Base-by-base conservation (phyloP, 768 basidiomycete genomes). In the Mycena albidolilacea region DNA sequence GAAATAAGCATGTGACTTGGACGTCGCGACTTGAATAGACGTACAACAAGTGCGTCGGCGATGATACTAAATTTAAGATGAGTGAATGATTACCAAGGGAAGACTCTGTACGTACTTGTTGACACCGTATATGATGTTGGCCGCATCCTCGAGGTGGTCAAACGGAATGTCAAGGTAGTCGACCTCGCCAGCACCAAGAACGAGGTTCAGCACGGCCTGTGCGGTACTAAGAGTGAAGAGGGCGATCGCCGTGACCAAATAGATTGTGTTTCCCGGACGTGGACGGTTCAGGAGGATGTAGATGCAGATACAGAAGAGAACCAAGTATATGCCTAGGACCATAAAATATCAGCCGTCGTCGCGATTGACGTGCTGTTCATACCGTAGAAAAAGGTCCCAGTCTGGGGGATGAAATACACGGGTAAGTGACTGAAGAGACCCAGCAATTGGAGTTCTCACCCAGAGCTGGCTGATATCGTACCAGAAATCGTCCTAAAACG, bases 81-180 rank as follows among this genome's bases (percentile, higher is more conserved):
- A 9, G 52, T 39, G 46, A 76, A 39, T 71, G 54, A n/a, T 44
- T 37, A 46, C 35, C 8, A 30, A 21, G 19, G 23, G 35, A 50
- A 19, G 41, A 1, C 6, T 19, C 9, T 12, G 17, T 6, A 79
- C 81, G 72, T 69, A 82, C 82, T 82, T 82, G 78, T 79, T 81
- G n/a, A 78, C 79, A 60, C 80, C 81, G 64, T 80, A 82, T 12
- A 81, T 79, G 11, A 81, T 77, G 48, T 76, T 78, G 64, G 80
- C 79, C 72, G 71, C 71, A 37, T 74, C 77, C 52, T 78, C 76
- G 14, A 82, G 58, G 59, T 79, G 70, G 61, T 73, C 71, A 39
- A 77, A 75, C 50, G 81, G 78, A 46, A 81, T 75, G 23, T 77
- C 77, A 41, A 78, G 66, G 39, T 73, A 64, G 62, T 76, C 74